phyloP scores from a whole-genome alignment of 352 stramenopile species.

The Pythium dissotocum region DNA sequence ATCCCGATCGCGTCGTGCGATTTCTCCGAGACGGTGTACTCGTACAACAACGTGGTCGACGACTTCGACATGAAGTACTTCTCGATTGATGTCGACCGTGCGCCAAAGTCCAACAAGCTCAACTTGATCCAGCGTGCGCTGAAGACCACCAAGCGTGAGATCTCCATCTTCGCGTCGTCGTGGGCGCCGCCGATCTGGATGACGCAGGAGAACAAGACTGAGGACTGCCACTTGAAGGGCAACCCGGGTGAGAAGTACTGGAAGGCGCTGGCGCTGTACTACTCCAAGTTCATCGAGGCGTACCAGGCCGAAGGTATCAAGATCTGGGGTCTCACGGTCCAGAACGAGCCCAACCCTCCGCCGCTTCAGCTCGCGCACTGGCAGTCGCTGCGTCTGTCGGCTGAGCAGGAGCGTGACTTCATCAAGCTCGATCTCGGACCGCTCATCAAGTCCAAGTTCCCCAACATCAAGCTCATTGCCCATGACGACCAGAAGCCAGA shows the following conservation, averaged over 20 bases:
- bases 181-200: conserved; percentile 88
- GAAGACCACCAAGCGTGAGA: conserved; percentile 32
- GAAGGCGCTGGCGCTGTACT: conserved; percentile 54
- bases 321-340: conserved; percentile 81
- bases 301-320: conserved; percentile 69
- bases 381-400: conserved; percentile 51
- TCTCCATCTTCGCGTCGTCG: conserved; percentile 75
- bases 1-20: conserved; percentile 86
- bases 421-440: conserved; percentile 76
- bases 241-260: conserved; percentile 56
- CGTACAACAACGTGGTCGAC: conserved; percentile 74
- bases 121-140: conserved; percentile 61
- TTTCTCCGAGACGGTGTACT: conserved; percentile 85
- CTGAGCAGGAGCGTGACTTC: conserved; percentile 52
- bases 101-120: conserved; percentile 59
- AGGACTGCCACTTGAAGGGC: conserved; percentile 53
- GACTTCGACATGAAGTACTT: conserved; percentile 82
- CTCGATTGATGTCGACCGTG: conserved; percentile 71
- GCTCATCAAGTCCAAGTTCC: conserved; percentile 56
- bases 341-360: conserved; percentile 81
- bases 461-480: conserved; percentile 79
- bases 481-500: conserved; percentile 84
- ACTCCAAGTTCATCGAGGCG: conserved; percentile 75
- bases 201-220: conserved; percentile 65
- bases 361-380: conserved; percentile 45